Evolutionary conservation across 768 basidiomycete species (phyloP).

Genomic region (Russula abietina): DNA sequence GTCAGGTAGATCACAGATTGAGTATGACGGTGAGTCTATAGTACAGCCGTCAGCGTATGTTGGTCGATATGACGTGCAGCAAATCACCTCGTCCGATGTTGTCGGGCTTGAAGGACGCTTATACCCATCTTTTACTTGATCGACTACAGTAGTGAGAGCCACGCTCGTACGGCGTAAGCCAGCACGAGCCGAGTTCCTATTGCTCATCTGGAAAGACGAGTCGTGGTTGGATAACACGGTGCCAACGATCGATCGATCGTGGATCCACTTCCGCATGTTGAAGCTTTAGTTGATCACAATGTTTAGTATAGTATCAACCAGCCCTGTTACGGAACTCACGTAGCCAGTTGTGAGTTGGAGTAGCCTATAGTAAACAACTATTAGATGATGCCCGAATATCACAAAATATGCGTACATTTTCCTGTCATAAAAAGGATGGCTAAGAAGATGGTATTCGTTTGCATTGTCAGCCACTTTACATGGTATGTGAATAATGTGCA

Average conservation of each 20-base stretch:
- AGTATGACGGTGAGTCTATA: background rate
- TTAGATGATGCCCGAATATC: background rate
- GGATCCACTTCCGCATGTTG: slow-evolving; percentile 7
- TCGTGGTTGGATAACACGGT: background rate
- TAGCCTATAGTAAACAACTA: background rate
- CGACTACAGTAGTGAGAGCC: background rate
- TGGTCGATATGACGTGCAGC: background rate
- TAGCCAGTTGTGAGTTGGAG: slow-evolving; percentile 7
- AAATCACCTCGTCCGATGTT: background rate
- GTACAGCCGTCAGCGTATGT: background rate
- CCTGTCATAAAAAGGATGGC: background rate
- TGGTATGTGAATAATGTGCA: background rate
- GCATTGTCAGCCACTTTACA: slow-evolving; percentile 3
- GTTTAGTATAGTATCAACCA: background rate
- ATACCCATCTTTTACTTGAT: background rate
- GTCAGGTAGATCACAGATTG: background rate
- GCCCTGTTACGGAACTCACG: background rate
- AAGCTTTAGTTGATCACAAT: background rate
- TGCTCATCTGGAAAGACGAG: background rate
- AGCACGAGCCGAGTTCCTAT: background rate
- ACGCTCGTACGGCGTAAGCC: background rate
- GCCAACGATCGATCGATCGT: background rate
- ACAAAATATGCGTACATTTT: slow-evolving; percentile 2
- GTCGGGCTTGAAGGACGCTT: background rate
- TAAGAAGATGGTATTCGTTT: background rate